Percentiles rank a stretch among this genome's conserved stretches.
Conservation (phyloP, 306 rosid genomes). For the Coriaria nepalensis region DNA sequence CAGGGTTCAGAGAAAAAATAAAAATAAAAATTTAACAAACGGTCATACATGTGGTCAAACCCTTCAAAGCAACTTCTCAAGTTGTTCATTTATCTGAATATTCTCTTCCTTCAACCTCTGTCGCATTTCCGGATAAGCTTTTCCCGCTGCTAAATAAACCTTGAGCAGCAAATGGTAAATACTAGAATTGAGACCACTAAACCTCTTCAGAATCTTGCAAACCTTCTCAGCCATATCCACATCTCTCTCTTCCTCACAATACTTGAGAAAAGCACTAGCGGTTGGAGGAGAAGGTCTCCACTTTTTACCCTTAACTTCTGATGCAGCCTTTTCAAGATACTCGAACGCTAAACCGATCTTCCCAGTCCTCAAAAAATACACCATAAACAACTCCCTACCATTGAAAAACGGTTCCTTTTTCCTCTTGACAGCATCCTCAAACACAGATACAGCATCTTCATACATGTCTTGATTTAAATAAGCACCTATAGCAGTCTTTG, state of each 20-base stretch:
- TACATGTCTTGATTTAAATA: constrained; percentile 40
- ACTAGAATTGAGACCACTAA: constrained; percentile 22
- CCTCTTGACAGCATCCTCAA: constrained; percentile 37
- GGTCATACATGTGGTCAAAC: constrained; percentile 10
- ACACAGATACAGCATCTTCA: constrained; percentile 45
- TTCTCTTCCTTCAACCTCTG: constrained; percentile 27
- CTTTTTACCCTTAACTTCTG: constrained; percentile 23
- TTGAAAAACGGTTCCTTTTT: constrained; percentile 33
- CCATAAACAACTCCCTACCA: constrained; percentile 49
- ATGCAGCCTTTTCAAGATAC: constrained; percentile 37
- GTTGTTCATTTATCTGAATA: constrained; percentile 18
- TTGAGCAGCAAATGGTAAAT: constrained; percentile 32
- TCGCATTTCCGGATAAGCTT: constrained; percentile 21
- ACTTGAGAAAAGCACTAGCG: constrained; percentile 36
- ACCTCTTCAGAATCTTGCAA: constrained; percentile 38
- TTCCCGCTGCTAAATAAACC: constrained; percentile 29
- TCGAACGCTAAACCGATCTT: constrained; percentile 36
- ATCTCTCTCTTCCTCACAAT: constrained; percentile 47
- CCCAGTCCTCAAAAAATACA: constrained; percentile 30
- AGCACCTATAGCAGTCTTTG: constrained; percentile 24
- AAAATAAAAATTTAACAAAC: no score
- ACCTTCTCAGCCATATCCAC: constrained; percentile 47
- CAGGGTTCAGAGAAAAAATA: no score
- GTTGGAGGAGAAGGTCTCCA: constrained; percentile 36
- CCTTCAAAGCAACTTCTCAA: constrained; percentile 24